Evolutionary conservation across 768 basidiomycete genomes (phyloP).

Genomic region (Boletellus emodensis): DNA sequence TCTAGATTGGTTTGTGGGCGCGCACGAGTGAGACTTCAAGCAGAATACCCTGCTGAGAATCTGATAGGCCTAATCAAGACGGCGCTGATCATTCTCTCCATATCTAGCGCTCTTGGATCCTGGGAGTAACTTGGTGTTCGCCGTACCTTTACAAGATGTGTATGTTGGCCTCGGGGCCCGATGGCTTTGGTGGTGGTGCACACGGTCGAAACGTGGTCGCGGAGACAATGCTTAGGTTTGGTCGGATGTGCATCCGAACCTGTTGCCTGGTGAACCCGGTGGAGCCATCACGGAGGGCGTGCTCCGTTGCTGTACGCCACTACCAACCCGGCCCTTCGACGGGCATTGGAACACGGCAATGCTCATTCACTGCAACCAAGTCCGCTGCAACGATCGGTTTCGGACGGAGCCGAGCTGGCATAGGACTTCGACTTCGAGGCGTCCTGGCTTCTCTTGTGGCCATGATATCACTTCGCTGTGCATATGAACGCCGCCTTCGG

Average conservation of each 20-base stretch:
- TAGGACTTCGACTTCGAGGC: neutral
- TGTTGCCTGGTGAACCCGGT: neutral
- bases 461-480: constrained; percentile 1
- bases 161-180: neutral
- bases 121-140: neutral
- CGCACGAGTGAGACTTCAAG: constrained; percentile 11
- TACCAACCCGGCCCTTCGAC: neutral
- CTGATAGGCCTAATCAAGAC: constrained; percentile 3
- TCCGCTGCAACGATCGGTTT: neutral
- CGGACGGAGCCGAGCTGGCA: constrained; percentile 1
- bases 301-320: neutral
- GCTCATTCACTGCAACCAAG: neutral
- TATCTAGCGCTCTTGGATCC: neutral
- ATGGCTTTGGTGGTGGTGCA: neutral
- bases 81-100: neutral
- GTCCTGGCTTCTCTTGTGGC: neutral
- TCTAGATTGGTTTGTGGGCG: constrained; percentile 15
- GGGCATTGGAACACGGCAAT: neutral
- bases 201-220: neutral
- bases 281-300: neutral
- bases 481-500: constrained; percentile 20
- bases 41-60: constrained; percentile 4
- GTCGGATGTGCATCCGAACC: neutral
- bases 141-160: neutral
- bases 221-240: neutral